Percentiles rank a stretch among this genome's conserved stretches.
Evolutionary conservation across 208 protist genomes (phyloP).

Genomic region (Leishmania lainsoni): DNA sequence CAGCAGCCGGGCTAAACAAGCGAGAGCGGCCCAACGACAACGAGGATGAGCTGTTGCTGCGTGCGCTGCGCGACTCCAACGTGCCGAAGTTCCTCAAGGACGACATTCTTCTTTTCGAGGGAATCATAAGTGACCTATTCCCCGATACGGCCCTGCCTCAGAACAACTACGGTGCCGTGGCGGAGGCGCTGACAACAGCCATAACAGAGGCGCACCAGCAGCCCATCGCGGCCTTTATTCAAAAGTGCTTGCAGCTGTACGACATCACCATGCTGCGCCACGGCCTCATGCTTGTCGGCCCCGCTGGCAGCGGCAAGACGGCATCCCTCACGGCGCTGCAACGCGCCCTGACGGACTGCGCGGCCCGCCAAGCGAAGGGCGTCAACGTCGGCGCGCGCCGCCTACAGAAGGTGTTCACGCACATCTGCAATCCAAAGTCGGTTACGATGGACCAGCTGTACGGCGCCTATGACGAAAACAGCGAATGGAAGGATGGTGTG

Average conservation of each 20-base stretch:
- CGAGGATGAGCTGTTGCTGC: constrained; percentile 95
- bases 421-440: constrained; percentile 97
- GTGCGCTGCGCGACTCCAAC: constrained; percentile 97
- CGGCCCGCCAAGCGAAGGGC: constrained; percentile 68
- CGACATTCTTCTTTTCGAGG: constrained; percentile 95
- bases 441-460: constrained; percentile 99
- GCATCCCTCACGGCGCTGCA: constrained; percentile 89
- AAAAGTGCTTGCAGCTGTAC: constrained; percentile 98
- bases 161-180: constrained; percentile 95
- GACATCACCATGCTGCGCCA: constrained; percentile 98
- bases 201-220: constrained; percentile 83
- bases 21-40: constrained; percentile 88
- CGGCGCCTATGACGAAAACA: constrained; percentile 96
- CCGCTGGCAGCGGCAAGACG: constrained; percentile 96
- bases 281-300: constrained; percentile 98
- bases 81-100: constrained; percentile 98
- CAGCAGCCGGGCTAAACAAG: constrained; percentile 96
- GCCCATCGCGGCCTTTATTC: constrained; percentile 91
- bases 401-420: constrained; percentile 92
- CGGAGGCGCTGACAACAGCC: constrained; percentile 71
- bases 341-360: constrained; percentile 77
- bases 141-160: constrained; percentile 92
- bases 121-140: constrained; percentile 98
- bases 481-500: constrained; percentile 98
- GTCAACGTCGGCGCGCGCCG: constrained; percentile 66